Base-by-base conservation (phyloP, 805 yeast genomes). In the Metschnikowia rubicola region DNA sequence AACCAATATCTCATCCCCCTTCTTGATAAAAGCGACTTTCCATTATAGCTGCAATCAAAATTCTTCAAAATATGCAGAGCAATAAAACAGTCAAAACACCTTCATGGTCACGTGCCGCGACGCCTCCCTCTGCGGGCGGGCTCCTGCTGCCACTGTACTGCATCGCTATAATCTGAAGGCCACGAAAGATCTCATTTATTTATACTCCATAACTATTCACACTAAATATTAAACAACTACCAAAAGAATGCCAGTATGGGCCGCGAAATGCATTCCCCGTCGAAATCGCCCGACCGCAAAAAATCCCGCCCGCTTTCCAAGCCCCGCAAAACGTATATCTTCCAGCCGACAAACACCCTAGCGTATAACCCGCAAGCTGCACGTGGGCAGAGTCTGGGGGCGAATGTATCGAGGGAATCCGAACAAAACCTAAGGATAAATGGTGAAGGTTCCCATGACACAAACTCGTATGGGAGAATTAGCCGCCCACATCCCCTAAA, bases 281-380 rank as follows among this genome's bases (percentile, higher is more conserved):
- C 48, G 2, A 33, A 28, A 10, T 51, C 53, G 15, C 55, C 55
- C 30, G 44, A 41, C 30, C 46, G 53, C 30, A 56, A 55, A 39
- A 55, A 49, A 30, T 32, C 44, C 9, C 38, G 43, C 38, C 44
- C 33, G n/a, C 51, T 31, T 40, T 21, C 50, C 31, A 37, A 55
- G 44, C 47, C 62, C 56, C 51, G 63, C 42, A 52, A 68, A 8
- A 63, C 68, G 8, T 71, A 69, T 47, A 62, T 65, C 44, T 69
- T 70, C 44, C 62, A 59, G 44, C 74, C 75, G 8, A 55, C 60
- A 29, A 67, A 70, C 43, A 64, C 59, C 8, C 55, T 70, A 35
- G 57, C 63, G 6, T 55, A 35, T 34, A 54, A 49, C 8, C 57
- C 59, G 5, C 35, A 32, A 26, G 38, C 47, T 3, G 1, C 17